Evolutionary conservation across 495 filamentous ascomycete genomes (phyloP).

Genomic region (Penicillium diatomitis): DNA sequence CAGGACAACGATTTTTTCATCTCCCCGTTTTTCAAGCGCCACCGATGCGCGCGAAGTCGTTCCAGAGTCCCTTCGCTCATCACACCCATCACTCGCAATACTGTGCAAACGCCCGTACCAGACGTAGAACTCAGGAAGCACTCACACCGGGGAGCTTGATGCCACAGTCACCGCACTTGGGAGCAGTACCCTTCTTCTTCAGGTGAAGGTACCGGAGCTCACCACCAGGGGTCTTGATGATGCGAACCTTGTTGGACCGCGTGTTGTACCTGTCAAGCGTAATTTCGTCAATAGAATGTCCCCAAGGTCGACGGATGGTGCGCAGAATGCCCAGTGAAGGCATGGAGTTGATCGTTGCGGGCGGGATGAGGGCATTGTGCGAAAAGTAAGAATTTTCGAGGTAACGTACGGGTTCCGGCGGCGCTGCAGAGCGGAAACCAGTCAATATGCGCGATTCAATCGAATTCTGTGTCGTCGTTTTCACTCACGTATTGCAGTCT

Average conservation of each 20-base stretch:
- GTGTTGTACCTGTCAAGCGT: constrained; percentile 73
- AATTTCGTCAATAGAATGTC: constrained; percentile 29
- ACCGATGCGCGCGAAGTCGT: too few relatives aligned
- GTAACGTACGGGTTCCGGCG: constrained; percentile 81
- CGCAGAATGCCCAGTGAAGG: too few relatives aligned
- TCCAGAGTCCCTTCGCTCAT: too few relatives aligned
- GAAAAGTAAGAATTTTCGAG: constrained; percentile 15
- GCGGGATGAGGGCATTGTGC: constrained; percentile 8
- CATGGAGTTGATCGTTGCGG: constrained; percentile 2
- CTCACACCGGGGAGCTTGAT: constrained; percentile 90
- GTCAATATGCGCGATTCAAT: constrained; percentile 14
- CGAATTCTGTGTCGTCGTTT: neutral
- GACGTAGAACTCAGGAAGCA: constrained; percentile 25
- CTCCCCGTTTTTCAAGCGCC: constrained; percentile 2
- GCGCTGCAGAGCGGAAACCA: constrained; percentile 42
- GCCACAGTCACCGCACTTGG: constrained; percentile 98
- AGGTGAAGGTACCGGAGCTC: constrained; percentile 91
- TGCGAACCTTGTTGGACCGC: constrained; percentile 88
- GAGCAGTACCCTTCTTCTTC: constrained; percentile 94
- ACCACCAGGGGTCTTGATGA: constrained; percentile 94
- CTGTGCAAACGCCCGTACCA: constrained; percentile 9
- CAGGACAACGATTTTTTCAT: constrained; percentile 10
- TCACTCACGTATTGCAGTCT: constrained; percentile 66
- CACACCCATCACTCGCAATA: constrained; percentile 8
- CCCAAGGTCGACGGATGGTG: neutral